phyloP scores from a whole-genome alignment of 2,329 filamentous ascomycete species.

The Juglanconis juglandina region DNA sequence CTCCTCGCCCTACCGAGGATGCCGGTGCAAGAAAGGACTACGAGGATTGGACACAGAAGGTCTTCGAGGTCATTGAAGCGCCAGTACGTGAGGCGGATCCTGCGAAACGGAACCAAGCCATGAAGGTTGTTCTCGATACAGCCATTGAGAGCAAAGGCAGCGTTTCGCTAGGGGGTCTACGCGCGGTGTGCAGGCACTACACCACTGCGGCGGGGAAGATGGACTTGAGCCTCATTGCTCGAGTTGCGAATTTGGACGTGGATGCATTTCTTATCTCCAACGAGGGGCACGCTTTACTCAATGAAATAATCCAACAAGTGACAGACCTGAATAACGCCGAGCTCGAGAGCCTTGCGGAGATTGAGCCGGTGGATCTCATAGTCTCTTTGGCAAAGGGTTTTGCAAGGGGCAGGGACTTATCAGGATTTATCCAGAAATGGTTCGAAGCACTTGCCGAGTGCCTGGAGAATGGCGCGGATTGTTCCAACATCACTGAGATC shows the following conservation, averaged over 20 bases:
- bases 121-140: constrained; percentile 31
- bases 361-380: constrained; percentile 32
- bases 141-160: constrained; percentile 27
- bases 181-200: constrained; percentile 40
- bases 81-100: constrained; percentile 23
- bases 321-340: constrained; percentile 19
- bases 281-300: constrained; percentile 37
- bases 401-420: constrained; percentile 40
- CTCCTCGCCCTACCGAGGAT: constrained; percentile 29
- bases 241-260: constrained; percentile 42
- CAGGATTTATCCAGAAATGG: constrained; percentile 47
- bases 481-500: constrained; percentile 11
- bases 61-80: constrained; percentile 31
- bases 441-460: constrained; percentile 37
- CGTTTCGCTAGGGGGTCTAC: constrained; percentile 39
- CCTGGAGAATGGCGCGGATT: constrained; percentile 22
- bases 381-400: constrained; percentile 42
- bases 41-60: constrained; percentile 38
- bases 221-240: constrained; percentile 42
- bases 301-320: constrained; percentile 37
- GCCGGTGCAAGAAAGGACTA: constrained; percentile 37
- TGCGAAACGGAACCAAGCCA: constrained; percentile 22
- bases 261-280: constrained; percentile 42
- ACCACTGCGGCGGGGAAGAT: constrained; percentile 32
- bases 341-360: constrained; percentile 4